These are phyloP conservation scores for Parascedosporium putredinis DNA, from an alignment of 2,329 filamentous ascomycete genomes.

Conservation along the genomic window DNA sequence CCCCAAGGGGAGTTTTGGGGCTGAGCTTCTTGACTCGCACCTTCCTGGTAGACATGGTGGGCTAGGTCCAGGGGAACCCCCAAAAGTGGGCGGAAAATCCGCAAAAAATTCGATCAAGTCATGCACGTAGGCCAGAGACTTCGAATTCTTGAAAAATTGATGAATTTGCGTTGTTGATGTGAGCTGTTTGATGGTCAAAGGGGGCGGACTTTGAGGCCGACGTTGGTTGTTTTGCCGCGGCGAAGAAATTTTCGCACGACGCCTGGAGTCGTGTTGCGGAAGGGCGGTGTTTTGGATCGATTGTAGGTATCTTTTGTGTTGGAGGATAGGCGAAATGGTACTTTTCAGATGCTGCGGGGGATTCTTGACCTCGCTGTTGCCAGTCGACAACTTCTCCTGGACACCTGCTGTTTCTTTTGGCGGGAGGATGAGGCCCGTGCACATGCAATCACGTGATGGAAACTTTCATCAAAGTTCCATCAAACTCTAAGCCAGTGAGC, in stretches of 20 bases:
- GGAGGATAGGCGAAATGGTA: background rate
- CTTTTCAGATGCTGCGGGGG: constrained; percentile 3
- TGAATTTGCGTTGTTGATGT: constrained; percentile 29
- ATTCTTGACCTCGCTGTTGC: constrained; percentile 1
- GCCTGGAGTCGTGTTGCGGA: background rate
- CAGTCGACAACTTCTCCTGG: constrained; percentile 6
- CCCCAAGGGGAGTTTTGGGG: constrained; percentile 75
- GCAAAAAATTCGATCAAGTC: constrained; percentile 52
- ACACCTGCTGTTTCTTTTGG: constrained; percentile 8
- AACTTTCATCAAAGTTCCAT: background rate
- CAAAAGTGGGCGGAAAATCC: constrained; percentile 43
- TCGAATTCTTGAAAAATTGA: constrained; percentile 38
- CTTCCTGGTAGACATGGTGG: constrained; percentile 54
- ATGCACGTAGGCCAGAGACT: constrained; percentile 49
- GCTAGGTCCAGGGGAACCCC: constrained; percentile 17
- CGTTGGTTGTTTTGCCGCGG: constrained; percentile 8
- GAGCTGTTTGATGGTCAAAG: constrained; percentile 9
- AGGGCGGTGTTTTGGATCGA: constrained; percentile 1
- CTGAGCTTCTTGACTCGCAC: constrained; percentile 85
- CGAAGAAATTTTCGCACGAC: constrained; percentile 8
- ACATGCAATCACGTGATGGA: background rate
- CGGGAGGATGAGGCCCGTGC: constrained; percentile 2
- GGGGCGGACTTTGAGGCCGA: constrained; percentile 3
- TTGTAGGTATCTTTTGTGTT: background rate
- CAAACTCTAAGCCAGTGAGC: background rate